These are phyloP conservation scores for Cyclotella cryptica DNA, from an alignment of 108 stramenopile genomes.

Conservation along the genomic window DNA sequence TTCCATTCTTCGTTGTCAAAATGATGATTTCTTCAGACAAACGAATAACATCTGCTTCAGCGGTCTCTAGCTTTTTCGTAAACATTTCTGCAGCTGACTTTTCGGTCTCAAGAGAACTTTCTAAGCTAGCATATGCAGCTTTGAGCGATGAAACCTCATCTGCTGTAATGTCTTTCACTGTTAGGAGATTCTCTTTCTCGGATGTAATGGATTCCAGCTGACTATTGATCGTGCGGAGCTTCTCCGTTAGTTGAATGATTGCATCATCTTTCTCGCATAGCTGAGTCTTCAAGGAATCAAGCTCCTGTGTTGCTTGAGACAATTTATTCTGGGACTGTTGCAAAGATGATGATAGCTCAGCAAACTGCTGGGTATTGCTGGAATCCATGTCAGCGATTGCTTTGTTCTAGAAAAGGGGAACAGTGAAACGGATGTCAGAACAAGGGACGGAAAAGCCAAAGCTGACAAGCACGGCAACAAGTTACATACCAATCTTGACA, in stretches of 20 bases:
- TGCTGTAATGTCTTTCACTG: background rate
- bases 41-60: background rate
- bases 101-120: no score
- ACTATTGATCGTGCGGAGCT: background rate
- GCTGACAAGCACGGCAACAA: no score
- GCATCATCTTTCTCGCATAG: background rate
- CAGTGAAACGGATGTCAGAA: no score
- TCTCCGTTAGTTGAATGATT: background rate
- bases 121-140: background rate
- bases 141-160: background rate
- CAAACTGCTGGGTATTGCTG: background rate
- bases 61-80: background rate
- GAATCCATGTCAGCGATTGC: background rate
- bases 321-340: constrained; percentile 11
- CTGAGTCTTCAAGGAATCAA: background rate
- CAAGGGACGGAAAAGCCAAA: no score
- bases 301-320: background rate
- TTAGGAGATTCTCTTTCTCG: background rate
- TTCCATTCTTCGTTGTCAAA: background rate
- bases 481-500: background rate
- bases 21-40: background rate
- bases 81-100: background rate
- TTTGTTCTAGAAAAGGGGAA: background rate
- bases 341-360: background rate
- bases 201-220: background rate